phyloP scores from a whole-genome alignment of 2,329 filamentous ascomycete genomes.

The Sphaceloma murrayae region DNA sequence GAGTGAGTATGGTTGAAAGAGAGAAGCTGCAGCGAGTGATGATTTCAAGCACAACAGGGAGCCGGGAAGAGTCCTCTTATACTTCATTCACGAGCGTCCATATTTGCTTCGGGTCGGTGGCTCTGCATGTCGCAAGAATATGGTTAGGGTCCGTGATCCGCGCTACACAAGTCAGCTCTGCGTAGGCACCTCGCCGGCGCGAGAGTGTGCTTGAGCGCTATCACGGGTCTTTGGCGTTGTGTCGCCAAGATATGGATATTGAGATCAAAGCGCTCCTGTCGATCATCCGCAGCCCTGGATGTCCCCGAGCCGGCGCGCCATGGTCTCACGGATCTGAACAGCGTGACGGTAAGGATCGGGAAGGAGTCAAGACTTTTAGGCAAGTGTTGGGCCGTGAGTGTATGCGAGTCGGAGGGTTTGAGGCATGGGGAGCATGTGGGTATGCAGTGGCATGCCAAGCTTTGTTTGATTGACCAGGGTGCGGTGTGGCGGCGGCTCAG shows the following conservation, averaged over 20 bases:
- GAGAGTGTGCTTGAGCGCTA: constrained; percentile 9
- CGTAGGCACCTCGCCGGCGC: constrained; percentile 11
- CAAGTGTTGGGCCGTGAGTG: not conserved
- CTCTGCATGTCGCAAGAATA: constrained; percentile 1
- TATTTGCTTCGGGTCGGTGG: not conserved
- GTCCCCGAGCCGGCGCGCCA: constrained; percentile 5
- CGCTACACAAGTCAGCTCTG: not conserved
- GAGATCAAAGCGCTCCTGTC: constrained; percentile 1
- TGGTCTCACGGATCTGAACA: not conserved
- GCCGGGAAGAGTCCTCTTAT: not conserved
- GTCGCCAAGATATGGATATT: constrained; percentile 1
- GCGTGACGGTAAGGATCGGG: constrained; percentile 11
- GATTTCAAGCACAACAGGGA: too few species aligned
- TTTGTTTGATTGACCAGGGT: constrained; percentile 13
- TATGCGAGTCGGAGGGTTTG: not conserved
- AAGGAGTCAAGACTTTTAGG: constrained; percentile 14
- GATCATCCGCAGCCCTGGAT: constrained; percentile 11
- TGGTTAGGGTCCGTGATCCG: constrained; percentile 3
- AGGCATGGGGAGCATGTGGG: not conserved
- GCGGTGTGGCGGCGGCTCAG: not conserved
- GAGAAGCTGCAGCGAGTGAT: not conserved
- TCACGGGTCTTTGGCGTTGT: not conserved
- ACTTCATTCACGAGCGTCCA: not conserved
- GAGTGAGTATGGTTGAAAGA: not conserved
- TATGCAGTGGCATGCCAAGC: constrained; percentile 6